Conservation (phyloP, 2,329 filamentous ascomycete genomes). For the Penicillium sp. region DNA sequence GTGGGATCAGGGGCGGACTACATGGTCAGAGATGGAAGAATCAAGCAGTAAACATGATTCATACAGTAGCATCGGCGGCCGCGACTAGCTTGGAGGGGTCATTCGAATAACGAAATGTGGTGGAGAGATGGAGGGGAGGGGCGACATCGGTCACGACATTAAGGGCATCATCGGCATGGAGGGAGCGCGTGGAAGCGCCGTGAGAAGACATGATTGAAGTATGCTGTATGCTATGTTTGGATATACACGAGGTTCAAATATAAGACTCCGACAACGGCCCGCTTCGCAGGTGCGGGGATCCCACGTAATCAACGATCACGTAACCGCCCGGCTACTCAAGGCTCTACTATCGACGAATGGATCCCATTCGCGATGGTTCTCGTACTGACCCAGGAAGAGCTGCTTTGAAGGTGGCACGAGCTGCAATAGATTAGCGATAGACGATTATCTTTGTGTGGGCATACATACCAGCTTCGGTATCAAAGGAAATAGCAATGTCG, state of each 20-base stretch:
- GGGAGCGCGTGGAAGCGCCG: slow-evolving; percentile 66
- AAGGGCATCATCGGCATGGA: slow-evolving; percentile 80
- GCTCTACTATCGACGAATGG: slow-evolving; percentile 38
- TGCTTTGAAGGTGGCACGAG: slow-evolving; percentile 40
- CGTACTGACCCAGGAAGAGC: slow-evolving; percentile 42
- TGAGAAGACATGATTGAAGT: slow-evolving; percentile 27
- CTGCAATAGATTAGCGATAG: slow-evolving; percentile 22
- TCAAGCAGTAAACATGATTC: slow-evolving; percentile 18
- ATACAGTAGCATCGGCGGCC: slow-evolving; percentile 56
- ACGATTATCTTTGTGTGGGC: not conserved
- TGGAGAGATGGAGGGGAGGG: slow-evolving; percentile 86
- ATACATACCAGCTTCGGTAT: slow-evolving; percentile 71
- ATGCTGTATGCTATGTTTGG: slow-evolving; percentile 16
- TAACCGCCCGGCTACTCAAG: slow-evolving; percentile 1
- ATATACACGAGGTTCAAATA: slow-evolving; percentile 3
- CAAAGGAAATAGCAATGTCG: slow-evolving; percentile 84
- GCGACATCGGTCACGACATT: slow-evolving; percentile 78
- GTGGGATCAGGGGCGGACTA: slow-evolving; percentile 29
- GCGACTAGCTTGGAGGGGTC: slow-evolving; percentile 68
- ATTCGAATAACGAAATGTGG: slow-evolving; percentile 79
- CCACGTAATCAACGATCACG: slow-evolving; percentile 22
- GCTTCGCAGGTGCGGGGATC: slow-evolving; percentile 10
- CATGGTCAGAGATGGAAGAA: not conserved
- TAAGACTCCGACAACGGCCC: slow-evolving; percentile 10
- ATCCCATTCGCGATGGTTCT: slow-evolving; percentile 43